Percentiles rank a stretch among this genome's conserved stretches.
phyloP scores from a whole-genome alignment of 805 yeast species.

The Yamadazyma sp. region DNA sequence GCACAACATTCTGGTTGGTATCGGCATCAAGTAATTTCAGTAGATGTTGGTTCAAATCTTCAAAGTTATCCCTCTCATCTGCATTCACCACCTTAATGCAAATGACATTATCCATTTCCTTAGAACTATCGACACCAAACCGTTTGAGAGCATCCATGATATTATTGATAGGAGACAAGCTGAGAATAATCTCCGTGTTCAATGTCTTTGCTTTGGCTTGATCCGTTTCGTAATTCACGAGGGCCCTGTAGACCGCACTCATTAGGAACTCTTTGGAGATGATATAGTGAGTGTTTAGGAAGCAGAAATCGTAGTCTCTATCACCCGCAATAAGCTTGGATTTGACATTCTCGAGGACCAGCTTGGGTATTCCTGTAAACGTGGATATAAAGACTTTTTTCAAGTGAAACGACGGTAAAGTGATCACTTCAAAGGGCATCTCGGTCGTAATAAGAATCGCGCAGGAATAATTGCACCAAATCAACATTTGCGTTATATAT shows the following conservation, averaged over 20 bases:
- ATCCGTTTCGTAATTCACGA: constrained; percentile 49
- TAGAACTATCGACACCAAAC: constrained; percentile 62
- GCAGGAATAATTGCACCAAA: not conserved
- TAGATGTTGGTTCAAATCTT: constrained; percentile 37
- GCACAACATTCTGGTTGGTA: constrained; percentile 10
- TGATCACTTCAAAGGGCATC: constrained; percentile 5
- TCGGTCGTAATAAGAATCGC: not conserved
- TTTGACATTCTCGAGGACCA: constrained; percentile 40
- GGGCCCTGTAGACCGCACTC: constrained; percentile 59
- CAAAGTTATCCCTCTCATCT: constrained; percentile 21
- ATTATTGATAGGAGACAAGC: constrained; percentile 68
- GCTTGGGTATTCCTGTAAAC: constrained; percentile 47
- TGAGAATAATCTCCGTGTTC: constrained; percentile 70
- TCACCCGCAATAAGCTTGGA: constrained; percentile 45
- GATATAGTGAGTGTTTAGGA: constrained; percentile 59
- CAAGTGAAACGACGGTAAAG: constrained; percentile 47
- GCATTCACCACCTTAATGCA: constrained; percentile 48
- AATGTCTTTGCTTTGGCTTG: constrained; percentile 60
- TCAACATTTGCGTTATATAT: too few relatives aligned
- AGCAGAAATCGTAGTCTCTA: constrained; percentile 56
- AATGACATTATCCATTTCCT: constrained; percentile 39
- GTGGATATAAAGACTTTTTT: constrained; percentile 38
- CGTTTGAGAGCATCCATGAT: constrained; percentile 67
- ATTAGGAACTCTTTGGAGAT: constrained; percentile 61
- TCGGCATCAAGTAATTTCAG: constrained; percentile 15